Evolutionary conservation across 1,139 yeast genomes (phyloP).

Genomic region (Waltiozyma sp.): DNA sequence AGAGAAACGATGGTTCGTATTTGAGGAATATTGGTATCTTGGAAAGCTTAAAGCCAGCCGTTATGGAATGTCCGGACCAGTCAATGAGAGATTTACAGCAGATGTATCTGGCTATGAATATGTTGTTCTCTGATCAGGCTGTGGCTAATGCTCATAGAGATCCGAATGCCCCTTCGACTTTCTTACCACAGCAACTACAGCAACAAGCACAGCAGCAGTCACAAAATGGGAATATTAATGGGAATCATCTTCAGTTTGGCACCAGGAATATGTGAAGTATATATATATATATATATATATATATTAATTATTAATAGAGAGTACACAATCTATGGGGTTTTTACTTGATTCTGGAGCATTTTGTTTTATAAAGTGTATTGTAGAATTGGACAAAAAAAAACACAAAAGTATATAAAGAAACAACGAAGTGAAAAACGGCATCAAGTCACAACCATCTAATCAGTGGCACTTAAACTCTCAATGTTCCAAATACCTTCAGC

Average conservation of each 20-base stretch:
- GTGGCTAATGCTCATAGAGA: neutral
- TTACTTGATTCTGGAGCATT: no score
- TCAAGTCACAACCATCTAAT: no score
- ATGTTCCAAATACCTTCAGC: constrained; percentile 91
- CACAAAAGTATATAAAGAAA: no score
- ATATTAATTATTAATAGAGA: no score
- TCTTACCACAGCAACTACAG: neutral
- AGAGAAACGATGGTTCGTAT: neutral
- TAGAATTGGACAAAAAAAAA: no score
- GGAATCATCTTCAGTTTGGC: neutral
- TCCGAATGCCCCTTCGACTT: no score
- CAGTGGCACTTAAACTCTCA: constrained; percentile 43
- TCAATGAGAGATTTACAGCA: neutral
- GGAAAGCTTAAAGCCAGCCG: neutral
- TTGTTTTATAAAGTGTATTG: no score
- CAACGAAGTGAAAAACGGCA: no score
- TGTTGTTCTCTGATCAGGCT: neutral
- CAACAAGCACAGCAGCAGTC: neutral
- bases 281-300: no score
- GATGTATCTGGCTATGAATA: neutral
- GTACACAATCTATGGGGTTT: no score
- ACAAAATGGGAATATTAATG: neutral
- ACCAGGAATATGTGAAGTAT: neutral
- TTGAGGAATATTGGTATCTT: neutral
- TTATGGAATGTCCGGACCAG: neutral